Evolutionary conservation across 129 eudicot genomes (phyloP).

Genomic region (Lactuca saligna): DNA sequence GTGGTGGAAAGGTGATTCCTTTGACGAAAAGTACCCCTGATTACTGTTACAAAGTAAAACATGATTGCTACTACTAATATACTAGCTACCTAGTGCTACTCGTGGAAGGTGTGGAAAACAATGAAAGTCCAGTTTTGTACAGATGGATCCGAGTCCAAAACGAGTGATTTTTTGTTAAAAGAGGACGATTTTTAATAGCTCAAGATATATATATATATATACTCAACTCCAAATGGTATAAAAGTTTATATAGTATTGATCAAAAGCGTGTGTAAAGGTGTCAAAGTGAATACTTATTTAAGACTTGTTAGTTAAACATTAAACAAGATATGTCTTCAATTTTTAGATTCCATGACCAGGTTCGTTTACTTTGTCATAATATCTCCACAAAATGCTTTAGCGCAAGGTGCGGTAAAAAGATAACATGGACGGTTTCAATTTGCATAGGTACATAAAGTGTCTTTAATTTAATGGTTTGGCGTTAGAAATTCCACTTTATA

Average conservation of each 20-base stretch:
- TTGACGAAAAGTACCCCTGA: conserved; percentile 32
- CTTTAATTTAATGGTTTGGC: background rate
- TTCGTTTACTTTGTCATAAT: too few species aligned
- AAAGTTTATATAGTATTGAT: too few species aligned
- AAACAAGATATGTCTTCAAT: background rate
- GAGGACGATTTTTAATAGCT: background rate
- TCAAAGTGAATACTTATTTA: too few species aligned
- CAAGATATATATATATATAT: too few species aligned
- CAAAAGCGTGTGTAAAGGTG: background rate
- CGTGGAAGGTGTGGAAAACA: conserved; percentile 1
- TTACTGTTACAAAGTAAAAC: conserved; percentile 36
- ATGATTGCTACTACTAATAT: conserved; percentile 18
- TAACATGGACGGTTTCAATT: background rate
- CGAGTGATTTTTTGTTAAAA: background rate
- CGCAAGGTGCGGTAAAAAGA: background rate
- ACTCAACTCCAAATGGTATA: background rate
- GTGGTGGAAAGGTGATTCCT: conserved; percentile 38
- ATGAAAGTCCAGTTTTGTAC: background rate
- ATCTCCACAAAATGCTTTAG: background rate
- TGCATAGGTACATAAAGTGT: background rate
- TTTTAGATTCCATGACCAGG: background rate
- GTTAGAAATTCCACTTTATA: background rate
- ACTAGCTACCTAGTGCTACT: conserved; percentile 6
- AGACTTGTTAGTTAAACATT: background rate
- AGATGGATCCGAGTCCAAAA: background rate